phyloP scores from a whole-genome alignment of 2,329 filamentous ascomycete species.

The Laburnicola sp. region DNA sequence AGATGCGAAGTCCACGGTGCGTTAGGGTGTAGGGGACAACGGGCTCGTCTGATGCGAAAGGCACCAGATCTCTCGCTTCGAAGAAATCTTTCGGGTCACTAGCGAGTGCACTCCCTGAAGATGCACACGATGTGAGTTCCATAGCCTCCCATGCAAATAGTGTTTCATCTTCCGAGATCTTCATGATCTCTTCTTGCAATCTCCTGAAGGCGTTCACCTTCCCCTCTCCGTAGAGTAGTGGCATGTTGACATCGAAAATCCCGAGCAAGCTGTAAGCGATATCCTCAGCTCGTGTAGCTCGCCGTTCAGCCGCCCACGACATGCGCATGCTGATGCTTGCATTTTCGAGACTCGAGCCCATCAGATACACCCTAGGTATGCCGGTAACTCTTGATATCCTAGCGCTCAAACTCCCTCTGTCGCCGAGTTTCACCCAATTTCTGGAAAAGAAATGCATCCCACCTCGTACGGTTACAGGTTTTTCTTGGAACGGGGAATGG shows the following conservation, averaged over 20 bases:
- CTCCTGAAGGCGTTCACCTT: conserved; percentile 12
- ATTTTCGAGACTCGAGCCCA: no score
- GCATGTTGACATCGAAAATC: conserved; percentile 20
- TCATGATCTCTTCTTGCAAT: conserved; percentile 33
- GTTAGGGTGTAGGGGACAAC: conserved; percentile 16
- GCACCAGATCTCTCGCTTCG: conserved; percentile 10
- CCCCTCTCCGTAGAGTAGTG: conserved; percentile 17
- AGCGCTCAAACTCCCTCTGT: no score
- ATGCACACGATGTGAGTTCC: neutral
- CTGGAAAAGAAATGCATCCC: no score
- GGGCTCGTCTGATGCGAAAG: conserved; percentile 13
- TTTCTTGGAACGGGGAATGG: no score
- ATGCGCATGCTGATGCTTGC: no score
- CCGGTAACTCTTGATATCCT: no score
- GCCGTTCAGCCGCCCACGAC: neutral
- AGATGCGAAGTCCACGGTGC: neutral
- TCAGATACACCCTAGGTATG: no score
- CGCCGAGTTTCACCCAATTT: no score
- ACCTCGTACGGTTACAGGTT: no score
- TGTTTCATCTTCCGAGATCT: conserved; percentile 20
- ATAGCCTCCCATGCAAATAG: conserved; percentile 22
- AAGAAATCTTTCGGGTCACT: conserved; percentile 16
- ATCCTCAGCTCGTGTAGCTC: conserved; percentile 21
- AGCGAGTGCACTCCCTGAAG: conserved; percentile 14
- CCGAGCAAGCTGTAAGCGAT: conserved; percentile 24